Conservation (phyloP, 192 early-diverging fungal species). For the Piromyces finnis region DNA sequence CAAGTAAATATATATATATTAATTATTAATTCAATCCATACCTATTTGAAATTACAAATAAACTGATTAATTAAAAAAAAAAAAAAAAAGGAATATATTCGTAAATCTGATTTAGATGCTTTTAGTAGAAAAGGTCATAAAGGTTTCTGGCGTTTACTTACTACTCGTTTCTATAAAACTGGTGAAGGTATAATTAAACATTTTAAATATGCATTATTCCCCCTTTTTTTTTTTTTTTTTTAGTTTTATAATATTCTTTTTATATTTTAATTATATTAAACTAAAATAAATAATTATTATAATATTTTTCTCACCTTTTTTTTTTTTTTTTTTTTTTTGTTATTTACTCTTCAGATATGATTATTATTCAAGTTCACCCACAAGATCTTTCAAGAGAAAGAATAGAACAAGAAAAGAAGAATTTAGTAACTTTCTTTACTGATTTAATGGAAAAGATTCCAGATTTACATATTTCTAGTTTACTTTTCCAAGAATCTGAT, state of each 20-base stretch:
- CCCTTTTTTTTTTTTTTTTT: no score
- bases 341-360: constrained; percentile 25
- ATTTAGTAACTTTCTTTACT: neutral
- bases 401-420: constrained; percentile 11
- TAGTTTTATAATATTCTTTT: no score
- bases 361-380: constrained; percentile 42
- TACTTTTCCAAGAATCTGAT: constrained; percentile 11
- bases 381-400: constrained; percentile 14
- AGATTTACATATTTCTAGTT: neutral
- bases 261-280: neutral
- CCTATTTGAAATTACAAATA: no score
- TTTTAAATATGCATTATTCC: neutral
- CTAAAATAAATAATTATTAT: no score
- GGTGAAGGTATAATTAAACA: constrained; percentile 23
- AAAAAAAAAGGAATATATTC: constrained; percentile 4
- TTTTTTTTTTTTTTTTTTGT: neutral
- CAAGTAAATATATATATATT: constrained; percentile 16
- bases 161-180: constrained; percentile 37
- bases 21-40: no score
- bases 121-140: neutral
- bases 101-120: neutral
- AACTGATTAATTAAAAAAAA: constrained; percentile 2
- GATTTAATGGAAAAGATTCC: neutral
- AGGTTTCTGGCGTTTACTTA: constrained; percentile 46
- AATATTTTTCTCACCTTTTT: neutral